Evolutionary conservation across 23 red algal genomes (phyloP), one percentile per base, ranked within the genome.

Genomic region (Gracilaria gracilis): DNA sequence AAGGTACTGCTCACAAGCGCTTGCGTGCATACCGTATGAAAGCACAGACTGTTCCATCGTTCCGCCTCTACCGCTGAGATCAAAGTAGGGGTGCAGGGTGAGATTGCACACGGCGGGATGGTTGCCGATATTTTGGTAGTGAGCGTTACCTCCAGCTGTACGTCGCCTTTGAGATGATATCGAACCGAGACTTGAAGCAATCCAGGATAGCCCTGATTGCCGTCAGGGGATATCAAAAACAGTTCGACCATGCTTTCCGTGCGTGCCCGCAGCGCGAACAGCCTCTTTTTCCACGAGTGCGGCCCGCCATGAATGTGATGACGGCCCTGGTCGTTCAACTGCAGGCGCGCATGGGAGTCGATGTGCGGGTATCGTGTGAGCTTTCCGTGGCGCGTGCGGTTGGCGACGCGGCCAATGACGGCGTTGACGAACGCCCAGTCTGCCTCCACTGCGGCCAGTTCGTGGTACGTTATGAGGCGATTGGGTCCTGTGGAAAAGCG

Each of bases 271-370:
- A 95, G 75, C 6, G 79, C 0, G 71, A 89, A 95, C 37, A 90
- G 37, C 4, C 73, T 47, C 69, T 89, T 89, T 62, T 90, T 77
- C 67, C 80, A 95, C 3, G 58, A 79, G 34, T 57, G 19, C 9
- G 44, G 31, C n/a, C 95, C 95, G 32, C 95, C 95, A 57, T 96
- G 95, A 59, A 87, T 83, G 19, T 77, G 79, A 42, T 85, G 58
- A 16, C 51, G 85, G 49, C 84, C 88, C 35, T 95, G 89, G 15
- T 87, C 89, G 35, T 92, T 85, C 6, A 75, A 33, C 82, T 84
- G 46, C 27, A 87, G 46, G n/a, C 64, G 79, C 11, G 58, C 58
- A 4, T 32, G 1, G 23, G 53, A 31, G 16, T 75, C 25, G 16
- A 90, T 62, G 47, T 88, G 75, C 2, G 73, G 61, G 28, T 74